phyloP scores from a whole-genome alignment of 2,329 filamentous ascomycete species.

The Penicillium vulpinum region DNA sequence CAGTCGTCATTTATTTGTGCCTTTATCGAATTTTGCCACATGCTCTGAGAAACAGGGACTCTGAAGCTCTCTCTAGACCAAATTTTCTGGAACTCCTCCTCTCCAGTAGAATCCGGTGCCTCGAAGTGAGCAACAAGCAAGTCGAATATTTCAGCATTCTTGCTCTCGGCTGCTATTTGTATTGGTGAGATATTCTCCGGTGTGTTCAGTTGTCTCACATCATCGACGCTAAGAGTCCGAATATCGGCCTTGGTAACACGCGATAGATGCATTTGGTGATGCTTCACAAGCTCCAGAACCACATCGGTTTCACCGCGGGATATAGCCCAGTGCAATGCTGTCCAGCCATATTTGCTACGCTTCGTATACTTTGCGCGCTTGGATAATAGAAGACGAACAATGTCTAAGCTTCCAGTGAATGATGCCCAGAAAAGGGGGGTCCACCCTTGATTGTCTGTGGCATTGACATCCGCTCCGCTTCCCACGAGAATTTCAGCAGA shows the following conservation, averaged over 20 bases:
- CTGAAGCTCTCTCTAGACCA: background rate
- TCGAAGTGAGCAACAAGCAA: background rate
- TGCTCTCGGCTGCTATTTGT: background rate
- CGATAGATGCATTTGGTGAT: background rate
- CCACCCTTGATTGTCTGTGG: background rate
- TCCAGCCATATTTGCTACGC: background rate
- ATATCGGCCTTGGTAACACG: background rate
- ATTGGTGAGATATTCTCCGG: background rate
- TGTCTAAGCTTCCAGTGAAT: background rate
- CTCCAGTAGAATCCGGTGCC: background rate
- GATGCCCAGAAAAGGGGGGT: background rate
- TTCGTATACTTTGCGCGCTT: background rate
- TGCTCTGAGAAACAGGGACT: background rate
- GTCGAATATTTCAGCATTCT: background rate
- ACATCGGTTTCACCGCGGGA: background rate
- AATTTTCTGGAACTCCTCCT: background rate
- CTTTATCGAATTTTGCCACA: background rate
- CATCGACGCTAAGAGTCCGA: background rate
- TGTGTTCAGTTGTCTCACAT: background rate
- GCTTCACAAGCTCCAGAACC: background rate
- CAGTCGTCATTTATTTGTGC: background rate
- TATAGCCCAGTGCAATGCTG: background rate
- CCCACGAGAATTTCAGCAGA: background rate
- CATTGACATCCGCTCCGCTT: background rate
- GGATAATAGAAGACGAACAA: background rate